Conservation (phyloP, 1,284 basidiomycete genomes). For the Grifola frondosa region DNA sequence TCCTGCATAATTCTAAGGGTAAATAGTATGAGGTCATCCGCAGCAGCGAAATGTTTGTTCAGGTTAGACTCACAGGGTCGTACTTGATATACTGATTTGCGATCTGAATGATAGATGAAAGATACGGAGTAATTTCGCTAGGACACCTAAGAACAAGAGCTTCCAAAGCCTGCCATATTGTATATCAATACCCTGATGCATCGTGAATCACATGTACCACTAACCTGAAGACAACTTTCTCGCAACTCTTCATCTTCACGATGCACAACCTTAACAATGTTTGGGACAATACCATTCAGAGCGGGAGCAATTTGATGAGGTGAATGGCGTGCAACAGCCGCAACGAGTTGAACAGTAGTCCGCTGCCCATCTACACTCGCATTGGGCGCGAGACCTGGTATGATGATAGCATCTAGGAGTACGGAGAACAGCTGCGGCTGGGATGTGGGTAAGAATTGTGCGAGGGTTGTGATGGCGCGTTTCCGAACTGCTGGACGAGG, state of each 20-base stretch:
- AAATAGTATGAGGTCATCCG: constrained; percentile 5
- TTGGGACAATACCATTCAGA: constrained; percentile 63
- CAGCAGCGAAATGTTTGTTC: background rate
- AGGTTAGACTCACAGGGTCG: constrained; percentile 73
- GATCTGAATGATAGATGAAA: constrained; percentile 66
- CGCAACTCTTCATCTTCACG: constrained; percentile 80
- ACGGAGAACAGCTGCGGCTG: constrained; percentile 53
- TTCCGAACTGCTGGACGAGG: constrained; percentile 85
- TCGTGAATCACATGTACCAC: too few relatives aligned
- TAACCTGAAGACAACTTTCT: constrained; percentile 74
- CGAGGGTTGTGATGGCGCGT: constrained; percentile 83
- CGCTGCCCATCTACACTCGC: constrained; percentile 66
- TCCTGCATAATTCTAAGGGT: constrained; percentile 80
- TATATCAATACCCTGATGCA: constrained; percentile 15
- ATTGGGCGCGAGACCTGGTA: constrained; percentile 57
- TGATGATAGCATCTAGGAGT: constrained; percentile 55
- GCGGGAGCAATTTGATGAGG: constrained; percentile 62
- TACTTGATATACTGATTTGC: constrained; percentile 85
- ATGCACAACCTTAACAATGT: constrained; percentile 64
- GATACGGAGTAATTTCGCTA: constrained; percentile 73
- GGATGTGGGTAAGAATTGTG: constrained; percentile 75
- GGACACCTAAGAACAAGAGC: constrained; percentile 82
- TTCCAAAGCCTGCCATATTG: constrained; percentile 69
- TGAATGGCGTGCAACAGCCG: constrained; percentile 73
- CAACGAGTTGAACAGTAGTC: constrained; percentile 80